Base-by-base conservation (phyloP, 2,329 filamentous ascomycete genomes). In the Venturia effusa region DNA sequence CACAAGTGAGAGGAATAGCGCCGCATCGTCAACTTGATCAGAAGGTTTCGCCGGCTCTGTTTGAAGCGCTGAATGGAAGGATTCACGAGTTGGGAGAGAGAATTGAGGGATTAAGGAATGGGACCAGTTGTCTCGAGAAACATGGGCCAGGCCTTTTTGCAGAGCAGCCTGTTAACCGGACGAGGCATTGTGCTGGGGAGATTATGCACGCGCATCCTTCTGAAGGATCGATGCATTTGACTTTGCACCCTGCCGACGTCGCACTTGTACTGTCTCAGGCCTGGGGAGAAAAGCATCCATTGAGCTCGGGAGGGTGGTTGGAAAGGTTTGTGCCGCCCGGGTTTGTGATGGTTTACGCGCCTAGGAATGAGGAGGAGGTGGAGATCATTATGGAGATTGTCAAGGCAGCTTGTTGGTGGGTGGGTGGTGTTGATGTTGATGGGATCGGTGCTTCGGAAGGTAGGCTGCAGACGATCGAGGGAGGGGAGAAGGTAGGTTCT, bases 291-390 rank as follows among this genome's bases (percentile, higher is more conserved):
- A 70, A 82, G 24, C 83, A 86, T 75, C 83, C 83, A 5, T 68
- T 92, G 63, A 86, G 89, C 8, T 83, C 84, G 69, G 86, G 84
- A 63, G 84, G 84, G 54, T 86, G 84, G 79, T 81, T 87, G 67
- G 79, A 80, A 66, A 81, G 84, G 70, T 88, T 88, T 61, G 85
- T 94, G 64, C 89, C 90, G 0, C 77, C 80, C 3, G 87, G 88
- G 51, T 95, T 95, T 73, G 79, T 90, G 64, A 86, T 95, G 84
- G 80, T 95, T 4, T 96, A 96, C 75, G 89, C 90, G 22, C 90
- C 91, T 1, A 78, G 88, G 70, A 80, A 86, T 67, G 81, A 85
- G 65, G 79, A 81, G 32, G 90, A 96, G 72, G 74, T 94, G 32
- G 80, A 83, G 62, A 80, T 85, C 61, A 82, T 92, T 4, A 82